phyloP scores from a whole-genome alignment of 768 basidiomycete species.

The Tephrocybe sp. region DNA sequence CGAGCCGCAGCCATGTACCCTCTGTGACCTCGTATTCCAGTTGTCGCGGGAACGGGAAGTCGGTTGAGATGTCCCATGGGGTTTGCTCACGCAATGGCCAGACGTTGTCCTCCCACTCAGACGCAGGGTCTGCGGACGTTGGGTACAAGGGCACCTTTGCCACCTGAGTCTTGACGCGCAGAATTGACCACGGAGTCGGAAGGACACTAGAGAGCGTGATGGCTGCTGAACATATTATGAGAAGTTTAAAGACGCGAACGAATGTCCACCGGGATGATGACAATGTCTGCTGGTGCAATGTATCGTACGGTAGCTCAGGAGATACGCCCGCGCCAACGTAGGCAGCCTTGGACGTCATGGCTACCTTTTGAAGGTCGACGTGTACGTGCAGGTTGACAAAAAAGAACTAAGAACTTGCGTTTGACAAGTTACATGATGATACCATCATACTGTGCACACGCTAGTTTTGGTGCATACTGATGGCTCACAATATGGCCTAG shows the following conservation, averaged over 20 bases:
- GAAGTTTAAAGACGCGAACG: conserved; percentile 16
- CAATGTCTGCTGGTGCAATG: conserved; percentile 2
- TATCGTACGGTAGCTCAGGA: conserved; percentile 9
- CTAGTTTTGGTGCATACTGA: no score
- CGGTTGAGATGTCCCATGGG: conserved; percentile 76
- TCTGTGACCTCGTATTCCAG: conserved; percentile 69
- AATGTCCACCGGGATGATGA: conserved; percentile 7
- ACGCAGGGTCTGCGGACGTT: conserved; percentile 29
- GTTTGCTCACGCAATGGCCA: conserved; percentile 63
- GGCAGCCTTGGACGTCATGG: conserved; percentile 15
- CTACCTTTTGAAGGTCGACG: neutral
- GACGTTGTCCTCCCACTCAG: conserved; percentile 49
- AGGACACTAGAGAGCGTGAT: conserved; percentile 33
- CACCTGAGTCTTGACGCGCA: conserved; percentile 15
- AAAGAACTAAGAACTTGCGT: no score
- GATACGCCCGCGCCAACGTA: neutral
- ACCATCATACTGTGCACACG: no score
- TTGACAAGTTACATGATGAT: no score
- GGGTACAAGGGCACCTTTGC: conserved; percentile 19
- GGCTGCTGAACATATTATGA: conserved; percentile 31
- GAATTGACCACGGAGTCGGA: conserved; percentile 33
- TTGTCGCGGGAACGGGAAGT: conserved; percentile 66
- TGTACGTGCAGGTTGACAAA: no score
- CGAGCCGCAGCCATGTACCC: conserved; percentile 76
- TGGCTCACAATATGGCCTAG: no score